Evolutionary conservation across 2,329 filamentous ascomycete species (phyloP).

Genomic region (Dissoconium aciculare): DNA sequence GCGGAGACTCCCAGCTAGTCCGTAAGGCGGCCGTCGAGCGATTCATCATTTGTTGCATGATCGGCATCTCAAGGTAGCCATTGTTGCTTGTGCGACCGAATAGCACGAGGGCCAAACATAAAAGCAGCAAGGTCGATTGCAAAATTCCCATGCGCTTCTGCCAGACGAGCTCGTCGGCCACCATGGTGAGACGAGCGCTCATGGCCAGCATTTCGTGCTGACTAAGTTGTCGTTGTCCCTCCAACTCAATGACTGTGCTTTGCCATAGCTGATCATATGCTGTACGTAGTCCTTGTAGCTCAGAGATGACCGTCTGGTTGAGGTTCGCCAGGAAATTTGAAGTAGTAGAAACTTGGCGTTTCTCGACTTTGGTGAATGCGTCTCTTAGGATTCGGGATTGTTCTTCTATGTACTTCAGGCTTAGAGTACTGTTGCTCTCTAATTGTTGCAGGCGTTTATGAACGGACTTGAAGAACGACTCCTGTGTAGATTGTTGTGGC

Average conservation of each 20-base stretch:
- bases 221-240: conserved; percentile 72
- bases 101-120: conserved; percentile 75
- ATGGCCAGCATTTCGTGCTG: conserved; percentile 72
- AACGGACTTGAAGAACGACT: conserved; percentile 94
- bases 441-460: conserved; percentile 83
- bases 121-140: conserved; percentile 72
- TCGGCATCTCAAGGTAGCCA: conserved; percentile 28
- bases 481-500: conserved; percentile 68
- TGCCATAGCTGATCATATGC: conserved; percentile 97
- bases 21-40: conserved; percentile 21
- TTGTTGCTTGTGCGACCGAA: conserved; percentile 38
- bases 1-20: conserved; percentile 22
- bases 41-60: conserved; percentile 31
- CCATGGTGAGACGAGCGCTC: conserved; percentile 61
- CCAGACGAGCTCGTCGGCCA: conserved; percentile 80
- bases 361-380: conserved; percentile 73
- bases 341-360: conserved; percentile 71
- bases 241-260: conserved; percentile 79
- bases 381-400: conserved; percentile 84
- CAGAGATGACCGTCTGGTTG: conserved; percentile 74
- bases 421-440: conserved; percentile 83
- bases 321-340: conserved; percentile 65
- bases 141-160: conserved; percentile 86
- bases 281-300: conserved; percentile 60
- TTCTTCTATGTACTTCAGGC: conserved; percentile 89